A percentile compares a stretch with the other conserved stretches of the same genome.
Conservation (phyloP, 352 stramenopile genomes). For the Poterioochromonas sp. region DNA sequence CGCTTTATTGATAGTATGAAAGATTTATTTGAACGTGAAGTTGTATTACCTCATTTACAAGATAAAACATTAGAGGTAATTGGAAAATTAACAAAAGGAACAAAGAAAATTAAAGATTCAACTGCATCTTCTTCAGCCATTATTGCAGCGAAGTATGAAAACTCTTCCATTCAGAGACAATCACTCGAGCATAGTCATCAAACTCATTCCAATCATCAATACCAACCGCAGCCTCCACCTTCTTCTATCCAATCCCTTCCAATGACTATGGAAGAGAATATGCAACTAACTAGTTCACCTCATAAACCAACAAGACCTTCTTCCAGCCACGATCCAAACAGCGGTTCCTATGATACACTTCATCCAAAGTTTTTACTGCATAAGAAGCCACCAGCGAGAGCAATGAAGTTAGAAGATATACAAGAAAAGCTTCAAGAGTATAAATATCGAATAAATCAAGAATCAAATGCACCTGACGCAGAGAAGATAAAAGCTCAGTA, state of each 20-base stretch:
- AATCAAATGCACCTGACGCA: not conserved
- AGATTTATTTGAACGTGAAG: constrained; percentile 2
- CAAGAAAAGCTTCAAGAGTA: not conserved
- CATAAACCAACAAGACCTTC: not conserved
- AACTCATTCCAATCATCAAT: too few relatives aligned
- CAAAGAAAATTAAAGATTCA: too few relatives aligned
- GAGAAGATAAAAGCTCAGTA: not conserved
- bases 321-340: too few relatives aligned
- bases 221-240: not conserved
- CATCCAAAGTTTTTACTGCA: constrained; percentile 6
- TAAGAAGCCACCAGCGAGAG: not conserved
- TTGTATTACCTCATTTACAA: not conserved
- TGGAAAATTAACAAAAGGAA: too few relatives aligned
- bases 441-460: not conserved
- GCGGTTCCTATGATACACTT: not conserved
- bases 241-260: not conserved
- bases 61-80: too few relatives aligned
- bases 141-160: too few relatives aligned
- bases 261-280: not conserved
- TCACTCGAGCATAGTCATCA: too few relatives aligned
- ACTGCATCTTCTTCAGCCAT: too few relatives aligned
- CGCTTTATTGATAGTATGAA: too few relatives aligned
- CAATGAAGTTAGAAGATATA: not conserved
- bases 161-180: too few relatives aligned
- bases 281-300: too few relatives aligned